A percentile compares a stretch with the other conserved stretches of the same genome.
Conservation (phyloP, 164 flowering plant genomes). For the Annona cherimola region DNA sequence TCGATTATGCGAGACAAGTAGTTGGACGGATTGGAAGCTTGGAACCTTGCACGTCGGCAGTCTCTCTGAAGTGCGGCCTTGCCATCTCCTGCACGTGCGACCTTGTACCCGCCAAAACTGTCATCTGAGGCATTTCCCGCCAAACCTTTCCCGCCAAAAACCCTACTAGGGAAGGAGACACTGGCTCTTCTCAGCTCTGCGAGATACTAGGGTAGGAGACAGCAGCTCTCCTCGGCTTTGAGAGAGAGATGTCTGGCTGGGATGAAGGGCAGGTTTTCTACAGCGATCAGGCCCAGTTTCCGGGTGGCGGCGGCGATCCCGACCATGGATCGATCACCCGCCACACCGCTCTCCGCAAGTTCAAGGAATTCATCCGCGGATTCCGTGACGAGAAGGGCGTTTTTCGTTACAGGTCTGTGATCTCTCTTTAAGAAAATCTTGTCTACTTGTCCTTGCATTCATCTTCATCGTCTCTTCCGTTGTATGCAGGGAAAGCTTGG, state of each 20-base stretch:
- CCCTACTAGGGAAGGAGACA: background rate
- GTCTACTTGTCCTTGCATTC: background rate
- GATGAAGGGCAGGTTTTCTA: conserved; percentile 93
- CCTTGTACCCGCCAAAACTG: conserved; percentile 1
- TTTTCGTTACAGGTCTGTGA: conserved; percentile 45
- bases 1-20: too few species aligned
- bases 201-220: background rate
- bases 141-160: conserved; percentile 35
- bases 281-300: conserved; percentile 98
- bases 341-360: conserved; percentile 59
- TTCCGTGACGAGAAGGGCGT: conserved; percentile 59
- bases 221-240: background rate
- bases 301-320: conserved; percentile 45
- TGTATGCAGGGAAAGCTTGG: conserved; percentile 54
- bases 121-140: conserved; percentile 30
- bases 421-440: background rate
- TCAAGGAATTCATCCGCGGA: conserved; percentile 81
- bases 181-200: background rate
- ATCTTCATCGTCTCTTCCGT: background rate
- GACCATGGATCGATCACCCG: conserved; percentile 40
- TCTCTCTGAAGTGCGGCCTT: too few species aligned
- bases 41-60: too few species aligned
- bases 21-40: too few species aligned
- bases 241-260: conserved; percentile 80
- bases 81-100: background rate